phyloP scores from a whole-genome alignment of 371 early-diverging fungal genomes.

The Rhizopus sp. region DNA sequence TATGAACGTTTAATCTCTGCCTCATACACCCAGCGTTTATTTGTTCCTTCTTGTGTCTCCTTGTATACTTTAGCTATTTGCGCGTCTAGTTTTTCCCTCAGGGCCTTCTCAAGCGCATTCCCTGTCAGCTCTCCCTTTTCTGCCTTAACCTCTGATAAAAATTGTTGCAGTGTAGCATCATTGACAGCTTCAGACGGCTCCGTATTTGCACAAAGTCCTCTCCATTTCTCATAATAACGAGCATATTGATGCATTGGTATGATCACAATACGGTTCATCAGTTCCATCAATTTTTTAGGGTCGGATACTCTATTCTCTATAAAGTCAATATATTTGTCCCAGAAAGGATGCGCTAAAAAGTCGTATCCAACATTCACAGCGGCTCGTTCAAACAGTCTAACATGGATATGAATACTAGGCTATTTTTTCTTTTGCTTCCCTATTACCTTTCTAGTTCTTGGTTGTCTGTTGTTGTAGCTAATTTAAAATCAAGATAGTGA shows the following conservation, averaged over 20 bases:
- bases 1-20: constrained; percentile 72
- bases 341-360: constrained; percentile 69
- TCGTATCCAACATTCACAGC: constrained; percentile 62
- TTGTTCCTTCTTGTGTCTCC: constrained; percentile 60
- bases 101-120: constrained; percentile 50
- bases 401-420: background rate
- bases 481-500: constrained; percentile 63
- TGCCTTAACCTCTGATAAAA: constrained; percentile 40
- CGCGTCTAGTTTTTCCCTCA: constrained; percentile 55
- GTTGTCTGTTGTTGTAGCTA: constrained; percentile 47
- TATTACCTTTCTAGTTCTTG: constrained; percentile 58
- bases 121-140: constrained; percentile 28
- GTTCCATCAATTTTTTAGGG: constrained; percentile 36
- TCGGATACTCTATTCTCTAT: constrained; percentile 52
- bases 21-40: constrained; percentile 56
- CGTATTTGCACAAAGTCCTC: constrained; percentile 44
- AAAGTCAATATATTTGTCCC: constrained; percentile 74
- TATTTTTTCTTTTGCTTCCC: background rate
- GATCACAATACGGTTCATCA: constrained; percentile 61
- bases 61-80: constrained; percentile 54
- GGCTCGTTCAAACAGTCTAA: constrained; percentile 64
- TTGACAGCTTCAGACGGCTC: constrained; percentile 54
- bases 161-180: constrained; percentile 36
- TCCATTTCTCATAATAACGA: constrained; percentile 72
- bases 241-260: constrained; percentile 76